Conservation (phyloP, 805 yeast genomes). For the Sugiyamaella boreocaroliniensis region DNA sequence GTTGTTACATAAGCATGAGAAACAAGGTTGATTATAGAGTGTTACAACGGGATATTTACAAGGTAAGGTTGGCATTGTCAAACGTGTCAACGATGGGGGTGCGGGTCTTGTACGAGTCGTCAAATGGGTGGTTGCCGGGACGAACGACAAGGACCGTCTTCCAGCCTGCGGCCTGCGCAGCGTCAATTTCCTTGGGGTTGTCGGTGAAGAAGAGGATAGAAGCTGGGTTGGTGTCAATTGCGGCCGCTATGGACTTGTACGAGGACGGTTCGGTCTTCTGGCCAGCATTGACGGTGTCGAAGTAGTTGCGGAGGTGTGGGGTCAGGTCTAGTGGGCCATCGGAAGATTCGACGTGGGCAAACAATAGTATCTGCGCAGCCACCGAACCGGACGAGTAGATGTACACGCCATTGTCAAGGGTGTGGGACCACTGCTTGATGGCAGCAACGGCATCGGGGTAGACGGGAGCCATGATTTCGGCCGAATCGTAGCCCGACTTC, state of each 20-base stretch:
- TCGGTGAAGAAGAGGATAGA: conserved; percentile 69
- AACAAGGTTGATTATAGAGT: too few species aligned
- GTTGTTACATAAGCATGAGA: too few species aligned
- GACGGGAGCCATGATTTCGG: conserved; percentile 70
- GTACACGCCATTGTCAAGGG: conserved; percentile 34
- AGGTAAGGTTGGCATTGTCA: not conserved
- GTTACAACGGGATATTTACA: too few species aligned
- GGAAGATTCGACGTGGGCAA: conserved; percentile 39
- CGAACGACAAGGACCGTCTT: conserved; percentile 52
- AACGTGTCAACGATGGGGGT: not conserved
- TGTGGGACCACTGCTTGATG: conserved; percentile 39
- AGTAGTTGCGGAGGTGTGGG: conserved; percentile 54
- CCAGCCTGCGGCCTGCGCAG: conserved; percentile 65
- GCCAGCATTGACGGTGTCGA: conserved; percentile 82
- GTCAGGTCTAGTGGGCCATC: conserved; percentile 43
- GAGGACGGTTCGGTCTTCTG: conserved; percentile 52
- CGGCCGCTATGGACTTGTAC: conserved; percentile 48
- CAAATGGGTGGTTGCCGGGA: conserved; percentile 56
- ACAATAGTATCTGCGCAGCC: conserved; percentile 75
- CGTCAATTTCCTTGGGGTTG: conserved; percentile 66
- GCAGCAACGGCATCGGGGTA: conserved; percentile 63
- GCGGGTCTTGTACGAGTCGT: conserved; percentile 1
- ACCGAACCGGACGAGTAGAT: conserved; percentile 90
- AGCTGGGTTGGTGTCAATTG: conserved; percentile 23
- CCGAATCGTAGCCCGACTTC: conserved; percentile 72